phyloP scores from a whole-genome alignment of 225 moss, liverwort and hornwort genomes.

The Straminergon stramineum region DNA sequence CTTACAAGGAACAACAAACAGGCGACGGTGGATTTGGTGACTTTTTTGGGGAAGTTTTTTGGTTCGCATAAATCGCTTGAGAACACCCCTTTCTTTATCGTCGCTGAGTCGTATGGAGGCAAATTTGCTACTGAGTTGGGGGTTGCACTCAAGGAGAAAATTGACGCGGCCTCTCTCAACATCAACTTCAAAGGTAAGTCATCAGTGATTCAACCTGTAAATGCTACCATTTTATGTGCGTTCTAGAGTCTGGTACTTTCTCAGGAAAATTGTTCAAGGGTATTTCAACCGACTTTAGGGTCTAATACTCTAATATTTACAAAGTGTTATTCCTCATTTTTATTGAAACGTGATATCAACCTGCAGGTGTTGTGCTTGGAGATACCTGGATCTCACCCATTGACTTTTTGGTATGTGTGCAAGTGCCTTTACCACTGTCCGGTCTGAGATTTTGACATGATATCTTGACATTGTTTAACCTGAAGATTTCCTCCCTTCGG shows the following conservation, averaged over 20 bases:
- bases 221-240: background rate
- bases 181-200: slow-evolving; percentile 69
- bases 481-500: background rate
- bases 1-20: slow-evolving; percentile 61
- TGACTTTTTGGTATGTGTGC: slow-evolving; percentile 63
- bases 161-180: slow-evolving; percentile 28
- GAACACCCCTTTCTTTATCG: slow-evolving; percentile 55
- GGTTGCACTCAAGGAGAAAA: slow-evolving; percentile 43
- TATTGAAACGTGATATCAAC: background rate
- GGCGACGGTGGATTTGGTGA: slow-evolving; percentile 49
- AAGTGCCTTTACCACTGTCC: background rate
- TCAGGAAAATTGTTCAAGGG: background rate
- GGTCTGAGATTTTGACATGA: background rate
- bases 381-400: slow-evolving; percentile 87
- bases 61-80: slow-evolving; percentile 37
- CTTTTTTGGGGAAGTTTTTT: slow-evolving; percentile 56
- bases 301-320: background rate
- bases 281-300: background rate
- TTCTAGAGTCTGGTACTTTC: background rate
- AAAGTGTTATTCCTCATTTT: background rate
- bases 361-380: slow-evolving; percentile 69
- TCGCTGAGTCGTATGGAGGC: slow-evolving; percentile 89
- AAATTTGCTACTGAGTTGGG: slow-evolving; percentile 83
- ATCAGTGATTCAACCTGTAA: background rate
- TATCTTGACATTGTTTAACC: background rate